These are phyloP conservation scores for Bolboschoenus planiculmis DNA, from an alignment of 176 grass and related monocot genomes.

Conservation along the genomic window DNA sequence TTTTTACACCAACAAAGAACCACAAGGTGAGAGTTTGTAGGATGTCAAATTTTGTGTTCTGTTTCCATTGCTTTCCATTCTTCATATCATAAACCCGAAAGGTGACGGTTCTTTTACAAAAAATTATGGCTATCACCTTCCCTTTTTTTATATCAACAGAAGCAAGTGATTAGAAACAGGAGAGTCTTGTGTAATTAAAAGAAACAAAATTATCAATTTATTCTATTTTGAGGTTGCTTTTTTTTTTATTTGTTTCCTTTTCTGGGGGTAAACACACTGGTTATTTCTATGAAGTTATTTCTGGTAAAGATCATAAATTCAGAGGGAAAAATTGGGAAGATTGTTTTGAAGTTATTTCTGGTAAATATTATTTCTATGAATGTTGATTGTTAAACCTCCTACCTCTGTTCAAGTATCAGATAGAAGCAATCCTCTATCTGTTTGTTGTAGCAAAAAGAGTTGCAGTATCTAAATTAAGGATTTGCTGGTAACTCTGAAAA, in stretches of 20 bases:
- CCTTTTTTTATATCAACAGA: not conserved
- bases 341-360: not conserved
- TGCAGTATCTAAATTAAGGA: not conserved
- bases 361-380: too few species aligned
- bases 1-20: not conserved
- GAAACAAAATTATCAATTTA: not conserved
- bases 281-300: not conserved
- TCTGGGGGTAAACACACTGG: not conserved
- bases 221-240: not conserved
- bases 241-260: not conserved
- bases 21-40: not conserved
- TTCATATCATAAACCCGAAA: not conserved
- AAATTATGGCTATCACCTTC: not conserved
- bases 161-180: not conserved
- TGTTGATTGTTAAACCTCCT: not conserved
- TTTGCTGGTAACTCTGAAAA: not conserved
- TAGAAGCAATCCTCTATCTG: not conserved
- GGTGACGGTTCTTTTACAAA: not conserved
- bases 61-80: not conserved
- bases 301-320: not conserved
- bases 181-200: not conserved
- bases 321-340: not conserved
- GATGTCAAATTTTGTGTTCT: not conserved
- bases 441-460: not conserved
- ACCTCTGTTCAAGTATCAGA: not conserved